Conservation (phyloP, 805 yeast genomes). For the Lipomyces anomalus region DNA sequence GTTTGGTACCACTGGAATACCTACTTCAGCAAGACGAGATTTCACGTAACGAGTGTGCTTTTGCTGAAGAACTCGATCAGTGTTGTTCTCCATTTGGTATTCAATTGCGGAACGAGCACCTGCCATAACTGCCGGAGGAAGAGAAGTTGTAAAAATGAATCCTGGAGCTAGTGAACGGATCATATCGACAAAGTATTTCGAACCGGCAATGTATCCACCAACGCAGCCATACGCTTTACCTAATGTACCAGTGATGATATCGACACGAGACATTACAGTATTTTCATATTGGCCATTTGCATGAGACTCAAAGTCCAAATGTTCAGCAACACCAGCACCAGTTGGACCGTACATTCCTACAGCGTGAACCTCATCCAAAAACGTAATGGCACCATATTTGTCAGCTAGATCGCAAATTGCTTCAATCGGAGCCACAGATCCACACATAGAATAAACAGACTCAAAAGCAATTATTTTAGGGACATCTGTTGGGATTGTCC, state of each 20-base stretch:
- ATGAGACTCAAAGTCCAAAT: conserved; percentile 80
- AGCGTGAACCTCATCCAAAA: conserved; percentile 97
- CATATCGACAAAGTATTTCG: conserved; percentile 82
- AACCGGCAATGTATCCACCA: conserved; percentile 96
- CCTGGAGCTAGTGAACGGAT: conserved; percentile 95
- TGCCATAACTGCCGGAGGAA: conserved; percentile 98
- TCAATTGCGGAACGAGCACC: conserved; percentile 86
- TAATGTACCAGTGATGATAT: conserved; percentile 93
- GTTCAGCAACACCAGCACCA: conserved; percentile 99
- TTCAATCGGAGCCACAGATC: conserved; percentile 91
- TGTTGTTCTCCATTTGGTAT: conserved; percentile 69
- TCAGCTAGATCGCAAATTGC: conserved; percentile 93
- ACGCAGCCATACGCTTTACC: conserved; percentile 97
- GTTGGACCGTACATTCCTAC: conserved; percentile 99
- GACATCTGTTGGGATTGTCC: conserved; percentile 72
- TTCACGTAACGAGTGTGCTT: conserved; percentile 80
- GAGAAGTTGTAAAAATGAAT: conserved; percentile 90
- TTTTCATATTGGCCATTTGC: conserved; percentile 53
- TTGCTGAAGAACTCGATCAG: conserved; percentile 80
- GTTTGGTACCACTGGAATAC: conserved; percentile 94
- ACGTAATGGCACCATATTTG: conserved; percentile 94
- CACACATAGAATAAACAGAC: conserved; percentile 97
- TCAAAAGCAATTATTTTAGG: conserved; percentile 97
- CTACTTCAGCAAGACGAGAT: conserved; percentile 56
- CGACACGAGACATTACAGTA: conserved; percentile 82